Evolutionary conservation across 805 yeast species (phyloP), one percentile per base, ranked within the genome.

Genomic region (Saccharomyces kudriavzevii): DNA sequence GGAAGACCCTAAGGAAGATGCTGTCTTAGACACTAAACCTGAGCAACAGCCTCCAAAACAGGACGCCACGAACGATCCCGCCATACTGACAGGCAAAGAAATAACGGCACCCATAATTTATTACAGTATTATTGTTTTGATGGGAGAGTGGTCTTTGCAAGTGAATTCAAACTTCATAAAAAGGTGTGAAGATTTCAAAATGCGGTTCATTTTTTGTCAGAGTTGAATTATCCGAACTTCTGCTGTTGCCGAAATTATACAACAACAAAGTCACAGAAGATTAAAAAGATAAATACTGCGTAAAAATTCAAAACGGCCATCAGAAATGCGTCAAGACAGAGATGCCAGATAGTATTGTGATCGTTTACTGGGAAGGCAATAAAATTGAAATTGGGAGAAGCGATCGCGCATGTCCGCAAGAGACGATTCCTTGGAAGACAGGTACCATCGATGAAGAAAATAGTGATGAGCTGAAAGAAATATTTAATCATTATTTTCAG

Each of bases 1-100:
- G 17, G 94, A 85, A 54, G 85, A 76, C 63, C 85, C 81, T 26
- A 81, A 70, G 1, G 75, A 67, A 48, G 77, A 72, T 63, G 83
- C 77, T 2, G 81, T 72, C 27, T 70, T 72, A 25, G 81, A 79
- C 49, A 87, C 72, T 22, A 87, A 80, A 2, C 88, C 80, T 55
- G 95, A 84, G 46, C 85, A 77, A 11, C 95, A 84, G 0, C 96
- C 90, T 20, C 97, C 97, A 45, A 79, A 72, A 61, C 90, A 88
- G 30, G 95, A 84, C 1, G 94, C 84, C 2, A 80, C 67, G 72
- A 81, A 81, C 11, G 81, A 73, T 2, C 84, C 85, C 0, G 73
- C 82, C 73, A 77, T 76, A 52, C 79, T 79, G 45, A 87, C 61
- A 0, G 96, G 96, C 35, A 89, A 67, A 4, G 96, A 89, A 20